phyloP scores from a whole-genome alignment of 75 land plant genomes.

The Cupressus sempervirens region DNA sequence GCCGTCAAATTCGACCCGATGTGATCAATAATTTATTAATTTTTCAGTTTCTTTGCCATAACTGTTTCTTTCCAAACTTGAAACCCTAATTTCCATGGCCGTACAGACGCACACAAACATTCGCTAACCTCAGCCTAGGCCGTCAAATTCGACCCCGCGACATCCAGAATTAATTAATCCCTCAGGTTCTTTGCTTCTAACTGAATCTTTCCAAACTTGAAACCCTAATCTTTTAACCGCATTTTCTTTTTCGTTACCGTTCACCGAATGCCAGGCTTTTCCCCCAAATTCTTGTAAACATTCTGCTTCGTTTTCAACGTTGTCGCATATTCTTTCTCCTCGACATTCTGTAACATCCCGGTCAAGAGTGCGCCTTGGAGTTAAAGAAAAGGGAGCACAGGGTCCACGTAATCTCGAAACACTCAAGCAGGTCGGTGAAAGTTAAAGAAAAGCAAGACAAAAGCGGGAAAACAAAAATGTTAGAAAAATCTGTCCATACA shows the following conservation, averaged over 20 bases:
- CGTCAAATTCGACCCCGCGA: too few relatives aligned
- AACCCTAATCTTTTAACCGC: constrained; percentile 3
- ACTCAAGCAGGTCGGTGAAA: background rate
- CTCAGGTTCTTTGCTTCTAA: too few relatives aligned
- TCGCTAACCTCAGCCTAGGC: too few relatives aligned
- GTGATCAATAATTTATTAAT: too few relatives aligned
- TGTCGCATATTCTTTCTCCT: background rate
- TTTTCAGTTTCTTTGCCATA: too few relatives aligned
- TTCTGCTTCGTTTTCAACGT: constrained; percentile 10
- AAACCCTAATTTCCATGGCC: too few relatives aligned
- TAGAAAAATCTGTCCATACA: background rate
- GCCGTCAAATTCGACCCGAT: too few relatives aligned
- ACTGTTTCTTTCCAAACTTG: too few relatives aligned
- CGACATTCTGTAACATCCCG: background rate
- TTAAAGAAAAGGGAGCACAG: background rate
- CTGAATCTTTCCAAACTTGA: too few relatives aligned
- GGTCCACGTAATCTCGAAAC: background rate
- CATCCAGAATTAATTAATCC: too few relatives aligned
- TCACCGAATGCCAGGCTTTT: background rate
- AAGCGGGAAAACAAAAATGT: background rate
- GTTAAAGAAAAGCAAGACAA: background rate
- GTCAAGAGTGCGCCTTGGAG: background rate
- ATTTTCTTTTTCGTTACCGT: constrained; percentile 2
- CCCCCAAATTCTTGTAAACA: background rate
- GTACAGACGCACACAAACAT: too few relatives aligned